Conservation (phyloP, 768 basidiomycete genomes). For the Rhizopogon roseolus region DNA sequence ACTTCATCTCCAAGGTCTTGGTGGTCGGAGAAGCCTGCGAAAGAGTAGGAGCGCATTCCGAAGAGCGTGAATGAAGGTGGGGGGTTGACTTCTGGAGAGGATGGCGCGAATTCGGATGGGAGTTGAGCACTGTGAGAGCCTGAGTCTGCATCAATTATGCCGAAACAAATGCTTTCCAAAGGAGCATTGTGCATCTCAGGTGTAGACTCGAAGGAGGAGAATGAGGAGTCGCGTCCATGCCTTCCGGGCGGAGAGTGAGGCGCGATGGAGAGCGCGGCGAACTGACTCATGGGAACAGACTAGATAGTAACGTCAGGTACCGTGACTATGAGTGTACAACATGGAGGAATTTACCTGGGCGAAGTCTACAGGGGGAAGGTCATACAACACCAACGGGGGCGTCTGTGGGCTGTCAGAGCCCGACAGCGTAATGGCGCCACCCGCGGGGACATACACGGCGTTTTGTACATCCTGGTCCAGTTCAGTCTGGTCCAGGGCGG, state of each 20-base stretch:
- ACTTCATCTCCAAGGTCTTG: conserved; percentile 33
- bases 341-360: conserved; percentile 18
- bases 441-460: conserved; percentile 7
- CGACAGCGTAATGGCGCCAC: conserved; percentile 29
- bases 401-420: conserved; percentile 36
- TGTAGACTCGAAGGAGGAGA: conserved; percentile 56
- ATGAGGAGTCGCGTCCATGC: conserved; percentile 40
- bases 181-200: conserved; percentile 39
- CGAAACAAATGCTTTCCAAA: conserved; percentile 35
- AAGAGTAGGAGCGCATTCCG: conserved; percentile 40
- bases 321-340: background rate
- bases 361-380: conserved; percentile 15
- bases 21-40: conserved; percentile 30
- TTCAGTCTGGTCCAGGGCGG: conserved; percentile 23
- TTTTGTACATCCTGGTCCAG: conserved; percentile 5
- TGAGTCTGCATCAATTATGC: conserved; percentile 33
- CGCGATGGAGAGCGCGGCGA: conserved; percentile 52
- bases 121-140: conserved; percentile 29
- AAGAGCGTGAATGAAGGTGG: conserved; percentile 23
- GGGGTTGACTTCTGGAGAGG: conserved; percentile 15
- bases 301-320: conserved; percentile 10
- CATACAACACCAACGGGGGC: conserved; percentile 22
- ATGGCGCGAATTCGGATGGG: conserved; percentile 16
- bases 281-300: conserved; percentile 35
- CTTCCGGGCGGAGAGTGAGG: conserved; percentile 46